Evolutionary conservation across 768 basidiomycete genomes (phyloP).

Genomic region (Auriscalpium vulgare): DNA sequence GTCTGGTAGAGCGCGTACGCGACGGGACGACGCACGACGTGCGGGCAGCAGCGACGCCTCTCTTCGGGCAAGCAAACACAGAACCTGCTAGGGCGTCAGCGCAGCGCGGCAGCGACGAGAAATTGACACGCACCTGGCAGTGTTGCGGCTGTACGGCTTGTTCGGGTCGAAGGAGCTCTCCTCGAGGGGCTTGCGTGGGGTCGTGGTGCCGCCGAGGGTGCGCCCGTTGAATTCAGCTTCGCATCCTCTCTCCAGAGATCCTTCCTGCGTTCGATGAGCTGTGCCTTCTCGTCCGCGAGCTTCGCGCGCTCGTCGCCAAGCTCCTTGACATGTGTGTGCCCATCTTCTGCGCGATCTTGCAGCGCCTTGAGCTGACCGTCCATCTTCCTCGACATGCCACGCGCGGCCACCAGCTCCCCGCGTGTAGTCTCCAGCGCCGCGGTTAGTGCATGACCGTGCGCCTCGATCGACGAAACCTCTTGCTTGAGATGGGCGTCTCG

Average conservation of each 20-base stretch:
- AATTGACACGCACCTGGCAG: too few species aligned
- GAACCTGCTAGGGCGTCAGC: too few species aligned
- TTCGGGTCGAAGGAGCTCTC: too few species aligned
- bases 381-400: slow-evolving; percentile 44
- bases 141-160: too few species aligned
- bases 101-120: too few species aligned
- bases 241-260: slow-evolving; percentile 94
- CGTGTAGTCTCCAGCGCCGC: slow-evolving; percentile 47
- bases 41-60: too few species aligned
- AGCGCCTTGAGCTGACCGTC: slow-evolving; percentile 51
- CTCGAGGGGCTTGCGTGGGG: too few species aligned
- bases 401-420: slow-evolving; percentile 40
- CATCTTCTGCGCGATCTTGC: slow-evolving; percentile 56
- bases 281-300: slow-evolving; percentile 62
- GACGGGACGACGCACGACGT: too few species aligned
- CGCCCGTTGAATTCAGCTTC: slow-evolving; percentile 70
- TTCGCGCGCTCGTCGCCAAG: slow-evolving; percentile 49
- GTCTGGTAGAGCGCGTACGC: too few species aligned
- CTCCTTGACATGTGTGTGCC: slow-evolving; percentile 46
- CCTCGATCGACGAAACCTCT: slow-evolving; percentile 67
- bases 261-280: slow-evolving; percentile 74
- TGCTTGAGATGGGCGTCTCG: slow-evolving; percentile 75
- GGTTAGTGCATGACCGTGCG: slow-evolving; percentile 49
- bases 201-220: too few species aligned
- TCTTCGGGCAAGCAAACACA: too few species aligned